Evolutionary conservation across 2,329 filamentous ascomycete genomes (phyloP).

Genomic region (Neopestalotiopsis sp.): DNA sequence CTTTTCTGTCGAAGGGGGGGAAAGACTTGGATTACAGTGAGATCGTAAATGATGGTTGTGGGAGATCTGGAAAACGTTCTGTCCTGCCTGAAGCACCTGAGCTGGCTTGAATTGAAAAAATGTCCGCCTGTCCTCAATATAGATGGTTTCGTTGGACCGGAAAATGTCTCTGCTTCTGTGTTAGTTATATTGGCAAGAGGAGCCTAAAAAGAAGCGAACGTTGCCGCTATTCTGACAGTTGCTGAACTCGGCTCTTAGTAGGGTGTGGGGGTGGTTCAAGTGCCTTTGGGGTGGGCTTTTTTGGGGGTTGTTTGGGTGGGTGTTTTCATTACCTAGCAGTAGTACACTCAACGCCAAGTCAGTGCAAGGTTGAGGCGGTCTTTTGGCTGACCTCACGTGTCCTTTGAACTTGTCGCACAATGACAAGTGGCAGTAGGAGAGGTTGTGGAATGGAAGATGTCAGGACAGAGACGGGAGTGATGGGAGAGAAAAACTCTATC

Average conservation of each 20-base stretch:
- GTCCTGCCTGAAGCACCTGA: background rate
- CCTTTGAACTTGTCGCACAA: background rate
- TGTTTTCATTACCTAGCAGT: background rate
- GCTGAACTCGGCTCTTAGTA: background rate
- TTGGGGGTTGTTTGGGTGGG: background rate
- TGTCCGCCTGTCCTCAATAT: background rate
- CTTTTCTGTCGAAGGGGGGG: background rate
- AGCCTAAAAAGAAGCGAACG: slow-evolving; percentile 2
- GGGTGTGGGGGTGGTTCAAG: background rate
- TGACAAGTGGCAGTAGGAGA: background rate
- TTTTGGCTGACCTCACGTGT: background rate
- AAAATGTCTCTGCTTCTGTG: background rate
- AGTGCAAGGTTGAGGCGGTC: background rate
- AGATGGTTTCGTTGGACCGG: background rate
- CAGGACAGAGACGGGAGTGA: background rate
- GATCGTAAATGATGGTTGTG: background rate
- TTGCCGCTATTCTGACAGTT: slow-evolving; percentile 10
- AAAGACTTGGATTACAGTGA: background rate
- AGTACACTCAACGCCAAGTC: background rate
- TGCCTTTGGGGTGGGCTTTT: background rate
- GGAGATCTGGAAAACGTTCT: background rate
- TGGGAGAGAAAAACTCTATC: background rate
- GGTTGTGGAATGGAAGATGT: background rate
- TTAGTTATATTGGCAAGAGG: slow-evolving; percentile 7
- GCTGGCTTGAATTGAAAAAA: background rate